Evolutionary conservation across 768 basidiomycete genomes (phyloP).

Genomic region (Pleurotus cornucopiae): DNA sequence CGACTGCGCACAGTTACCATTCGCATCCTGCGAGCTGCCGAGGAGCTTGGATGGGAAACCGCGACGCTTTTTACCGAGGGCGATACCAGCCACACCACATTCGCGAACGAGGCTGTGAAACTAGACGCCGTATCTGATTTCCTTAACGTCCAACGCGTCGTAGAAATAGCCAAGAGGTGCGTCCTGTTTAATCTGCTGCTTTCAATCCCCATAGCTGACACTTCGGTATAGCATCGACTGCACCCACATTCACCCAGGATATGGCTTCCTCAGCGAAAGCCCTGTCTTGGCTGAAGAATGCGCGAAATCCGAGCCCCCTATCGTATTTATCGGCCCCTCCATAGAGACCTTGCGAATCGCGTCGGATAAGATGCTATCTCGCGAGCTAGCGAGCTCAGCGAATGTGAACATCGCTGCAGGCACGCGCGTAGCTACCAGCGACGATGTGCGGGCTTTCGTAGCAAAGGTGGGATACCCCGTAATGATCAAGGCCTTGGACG

Average conservation of each 20-base stretch:
- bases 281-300: slow-evolving; percentile 77
- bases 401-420: slow-evolving; percentile 27
- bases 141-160: slow-evolving; percentile 25
- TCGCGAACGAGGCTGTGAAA: slow-evolving; percentile 85
- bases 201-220: background rate
- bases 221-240: slow-evolving; percentile 15
- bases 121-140: slow-evolving; percentile 64
- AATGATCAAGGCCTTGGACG: slow-evolving; percentile 91
- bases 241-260: slow-evolving; percentile 48
- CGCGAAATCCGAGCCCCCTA: slow-evolving; percentile 53
- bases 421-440: slow-evolving; percentile 17
- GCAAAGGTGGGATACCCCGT: slow-evolving; percentile 37
- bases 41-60: slow-evolving; percentile 83
- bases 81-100: slow-evolving; percentile 76
- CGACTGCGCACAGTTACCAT: slow-evolving; percentile 62
- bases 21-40: slow-evolving; percentile 81
- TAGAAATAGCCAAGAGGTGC: slow-evolving; percentile 23
- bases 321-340: slow-evolving; percentile 81
- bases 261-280: slow-evolving; percentile 87
- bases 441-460: slow-evolving; percentile 25
- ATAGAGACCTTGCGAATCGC: slow-evolving; percentile 77
- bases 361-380: slow-evolving; percentile 33
- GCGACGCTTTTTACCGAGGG: slow-evolving; percentile 85
- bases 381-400: slow-evolving; percentile 27
- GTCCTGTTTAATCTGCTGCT: background rate